Conservation (phyloP, 441 rosid species). For the Populus hybrid region DNA sequence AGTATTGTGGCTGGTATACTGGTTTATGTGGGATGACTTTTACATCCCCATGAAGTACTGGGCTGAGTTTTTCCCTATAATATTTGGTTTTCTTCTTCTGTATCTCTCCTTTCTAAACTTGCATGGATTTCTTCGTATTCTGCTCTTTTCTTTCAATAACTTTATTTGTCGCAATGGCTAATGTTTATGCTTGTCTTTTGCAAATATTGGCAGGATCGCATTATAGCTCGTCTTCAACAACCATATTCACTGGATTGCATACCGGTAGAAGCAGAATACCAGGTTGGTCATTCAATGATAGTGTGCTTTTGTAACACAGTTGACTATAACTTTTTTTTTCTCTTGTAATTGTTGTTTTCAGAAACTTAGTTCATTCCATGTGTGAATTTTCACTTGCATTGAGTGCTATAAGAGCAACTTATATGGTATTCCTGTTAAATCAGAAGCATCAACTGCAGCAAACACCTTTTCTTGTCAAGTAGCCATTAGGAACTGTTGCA, state of each 20-base stretch:
- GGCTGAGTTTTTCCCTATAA: background rate
- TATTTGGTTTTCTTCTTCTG: background rate
- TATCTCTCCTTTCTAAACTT: background rate
- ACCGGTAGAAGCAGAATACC: constrained; percentile 99
- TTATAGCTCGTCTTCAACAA: constrained; percentile 95
- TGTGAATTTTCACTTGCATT: constrained; percentile 5
- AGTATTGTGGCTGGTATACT: background rate
- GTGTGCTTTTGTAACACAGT: constrained; percentile 1
- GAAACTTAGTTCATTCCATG: background rate
- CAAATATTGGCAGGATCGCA: constrained; percentile 67
- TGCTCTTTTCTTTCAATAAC: background rate
- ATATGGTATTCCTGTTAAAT: background rate
- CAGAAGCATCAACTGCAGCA: background rate
- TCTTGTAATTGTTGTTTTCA: background rate
- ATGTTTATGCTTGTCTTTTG: background rate
- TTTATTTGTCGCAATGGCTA: background rate
- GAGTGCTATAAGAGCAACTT: background rate
- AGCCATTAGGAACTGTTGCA: background rate
- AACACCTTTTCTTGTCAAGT: background rate
- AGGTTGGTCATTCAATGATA: constrained; percentile 41
- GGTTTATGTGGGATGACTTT: background rate
- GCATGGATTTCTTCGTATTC: background rate
- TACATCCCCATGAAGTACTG: background rate
- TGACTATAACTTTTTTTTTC: background rate
- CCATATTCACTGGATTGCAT: constrained; percentile 97